Evolutionary conservation across 2,329 filamentous ascomycete species (phyloP), one percentile per base, ranked within the genome.

Genomic region (Paraphaeosphaeria minitans): DNA sequence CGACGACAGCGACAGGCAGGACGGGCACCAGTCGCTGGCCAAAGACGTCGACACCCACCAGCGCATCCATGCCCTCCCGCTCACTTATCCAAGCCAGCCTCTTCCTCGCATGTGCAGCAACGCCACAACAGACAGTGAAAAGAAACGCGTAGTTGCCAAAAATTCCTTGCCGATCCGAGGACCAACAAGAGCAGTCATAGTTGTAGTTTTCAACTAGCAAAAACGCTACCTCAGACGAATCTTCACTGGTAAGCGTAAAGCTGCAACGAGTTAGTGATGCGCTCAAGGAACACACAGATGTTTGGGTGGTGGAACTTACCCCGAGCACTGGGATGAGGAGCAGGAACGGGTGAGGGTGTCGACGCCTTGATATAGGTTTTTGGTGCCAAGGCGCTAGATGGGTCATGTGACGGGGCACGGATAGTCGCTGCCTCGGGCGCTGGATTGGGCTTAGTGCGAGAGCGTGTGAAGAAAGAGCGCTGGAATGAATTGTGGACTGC

Each of bases 201-300:
- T 84, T 81, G 83, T 90, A 91, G 89, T 90, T 91, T 90, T 90
- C 89, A 91, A 91, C 88, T 90, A 92, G 89, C 89, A 92, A 91
- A 90, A 91, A 91, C 84, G 85, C 85, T 85, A 86, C 87, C 88
- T 92, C 90, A 87, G 90, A 92, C 87, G 85, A 87, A 88, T 91
- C 89, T 87, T 92, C 89, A 92, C 87, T 89, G 88, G 86, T 86
- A 88, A 85, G 85, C 87, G 85, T 91, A 89, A 89, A 85, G 88
- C 89, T 88, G 87, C 19, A 19, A n/a, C 9, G 6, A 22, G 48
- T 51, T 51, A 51, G 48, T 33, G 5, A 13, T 22, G 22, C 19
- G 19, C 9, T 8, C 43, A 16, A 14, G n/a, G 12, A 12, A 46
- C 22, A 31, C 43, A n/a, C n/a, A n/a, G n/a, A n/a, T n/a, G 4